Conservation (phyloP, 768 basidiomycete species). For the Roridomyces roridus region DNA sequence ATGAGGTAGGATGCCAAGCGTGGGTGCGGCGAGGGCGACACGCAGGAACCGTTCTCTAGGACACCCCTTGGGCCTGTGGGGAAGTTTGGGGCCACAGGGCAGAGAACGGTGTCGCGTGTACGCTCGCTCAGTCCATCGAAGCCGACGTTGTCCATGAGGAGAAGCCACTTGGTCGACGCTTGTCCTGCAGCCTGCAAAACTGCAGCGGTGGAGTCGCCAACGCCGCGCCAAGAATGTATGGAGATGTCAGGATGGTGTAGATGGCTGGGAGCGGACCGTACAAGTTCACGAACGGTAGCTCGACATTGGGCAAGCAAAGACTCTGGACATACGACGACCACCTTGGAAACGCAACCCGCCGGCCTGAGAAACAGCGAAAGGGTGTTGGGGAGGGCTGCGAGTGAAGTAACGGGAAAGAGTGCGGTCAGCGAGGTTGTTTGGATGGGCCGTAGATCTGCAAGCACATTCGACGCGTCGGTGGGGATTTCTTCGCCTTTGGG, state of each 20-base stretch:
- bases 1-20: conserved; percentile 56
- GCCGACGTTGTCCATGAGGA: conserved; percentile 58
- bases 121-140: conserved; percentile 39
- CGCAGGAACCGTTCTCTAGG: conserved; percentile 34
- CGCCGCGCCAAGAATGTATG: conserved; percentile 37
- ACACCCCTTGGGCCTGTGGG: conserved; percentile 51
- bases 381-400: conserved; percentile 37
- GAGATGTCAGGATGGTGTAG: conserved; percentile 49
- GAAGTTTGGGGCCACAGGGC: conserved; percentile 40
- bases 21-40: conserved; percentile 35
- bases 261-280: conserved; percentile 32
- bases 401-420: conserved; percentile 55
- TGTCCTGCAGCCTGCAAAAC: conserved; percentile 44
- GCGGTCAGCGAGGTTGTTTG: conserved; percentile 46
- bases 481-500: neutral
- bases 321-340: conserved; percentile 55
- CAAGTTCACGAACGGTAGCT: conserved; percentile 37
- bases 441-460: neutral
- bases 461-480: neutral
- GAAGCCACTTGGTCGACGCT: conserved; percentile 53
- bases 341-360: conserved; percentile 43
- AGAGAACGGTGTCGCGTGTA: conserved; percentile 46
- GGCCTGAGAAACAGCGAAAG: conserved; percentile 47
- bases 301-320: conserved; percentile 40
- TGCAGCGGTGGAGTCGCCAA: conserved; percentile 28